Base-by-base conservation (phyloP, 306 rosid species). In the Senna siamea region DNA sequence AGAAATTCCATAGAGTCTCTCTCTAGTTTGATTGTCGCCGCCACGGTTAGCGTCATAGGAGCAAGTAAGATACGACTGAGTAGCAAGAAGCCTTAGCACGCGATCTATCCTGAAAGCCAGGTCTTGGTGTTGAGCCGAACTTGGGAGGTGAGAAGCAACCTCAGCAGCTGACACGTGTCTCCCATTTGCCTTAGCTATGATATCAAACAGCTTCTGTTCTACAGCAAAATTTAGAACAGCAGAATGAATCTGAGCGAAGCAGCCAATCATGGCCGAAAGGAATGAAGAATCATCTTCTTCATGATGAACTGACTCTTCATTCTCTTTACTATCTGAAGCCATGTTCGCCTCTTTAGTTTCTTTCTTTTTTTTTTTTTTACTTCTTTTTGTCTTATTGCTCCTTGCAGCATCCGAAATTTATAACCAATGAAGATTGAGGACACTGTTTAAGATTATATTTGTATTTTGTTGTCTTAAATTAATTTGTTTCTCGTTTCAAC, bases 151-250 rank as follows among this genome's bases (percentile, higher is more conserved):
- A 2, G 8, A 17, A 9, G 66, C 66, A 2, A 60, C 28, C 4
- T 60, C 66, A 34, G 66, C 35, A 1, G 66, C 47, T 9, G 66
- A 60, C 28, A 60, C 15, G 47, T 7, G 47, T 17, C 47, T 60
- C 35, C 47, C 66, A 7, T 40, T 19, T 35, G 6, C 66, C 26
- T 35, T 12, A 4, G 46, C 47, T 5, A 60, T 60, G 22, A 60
- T n/a, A 9, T 60, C 66, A 5, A 60, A 60, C 47, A 60, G 3
- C 3, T 35, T 35, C 6, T 34, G 66, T 9, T 60, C 47, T 0
- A 35, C 2, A 5, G 66, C 66, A 1, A 44, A 23, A 4, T 60
- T 60, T 1, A 60, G 28, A 34, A 14, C 46, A 7, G 66, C 66
- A n/a, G 66, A 35, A 23, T n/a, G 35, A 11, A 60, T 35, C 46